These are phyloP conservation scores for Zalaria sp. DNA, from an alignment of 2,329 filamentous ascomycete species.

Conservation along the genomic window DNA sequence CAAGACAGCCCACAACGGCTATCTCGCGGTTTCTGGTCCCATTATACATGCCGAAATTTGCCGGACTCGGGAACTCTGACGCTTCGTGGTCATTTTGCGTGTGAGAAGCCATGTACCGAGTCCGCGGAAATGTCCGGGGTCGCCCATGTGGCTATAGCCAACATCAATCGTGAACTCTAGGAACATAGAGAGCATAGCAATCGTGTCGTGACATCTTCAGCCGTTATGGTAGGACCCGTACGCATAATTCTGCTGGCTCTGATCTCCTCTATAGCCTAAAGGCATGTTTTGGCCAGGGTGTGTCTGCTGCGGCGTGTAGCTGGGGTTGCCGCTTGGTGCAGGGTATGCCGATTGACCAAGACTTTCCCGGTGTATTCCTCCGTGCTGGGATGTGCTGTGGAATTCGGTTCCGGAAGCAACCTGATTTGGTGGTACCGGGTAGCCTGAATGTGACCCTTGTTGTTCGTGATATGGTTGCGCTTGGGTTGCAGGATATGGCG, in stretches of 20 bases:
- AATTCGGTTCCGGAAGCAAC: background rate
- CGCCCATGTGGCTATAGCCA: too few species aligned
- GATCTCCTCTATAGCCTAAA: background rate
- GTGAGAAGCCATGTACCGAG: too few species aligned
- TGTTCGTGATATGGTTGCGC: background rate
- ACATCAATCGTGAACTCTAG: too few species aligned
- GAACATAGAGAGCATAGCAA: constrained; percentile 11
- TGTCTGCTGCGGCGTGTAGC: background rate
- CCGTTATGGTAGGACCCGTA: background rate
- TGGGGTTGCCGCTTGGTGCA: background rate
- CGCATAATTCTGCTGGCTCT: background rate
- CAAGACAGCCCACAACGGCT: too few species aligned
- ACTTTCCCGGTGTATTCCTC: background rate
- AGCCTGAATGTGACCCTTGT: background rate
- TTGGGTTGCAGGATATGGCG: background rate
- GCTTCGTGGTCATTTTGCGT: too few species aligned
- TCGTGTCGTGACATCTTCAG: constrained; percentile 18
- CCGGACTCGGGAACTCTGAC: too few species aligned
- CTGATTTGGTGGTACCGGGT: background rate
- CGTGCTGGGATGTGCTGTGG: background rate
- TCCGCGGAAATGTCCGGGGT: too few species aligned
- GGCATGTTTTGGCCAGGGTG: background rate
- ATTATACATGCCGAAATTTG: too few species aligned
- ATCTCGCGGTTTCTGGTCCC: too few species aligned
- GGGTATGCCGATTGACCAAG: background rate